phyloP scores from a whole-genome alignment of 495 filamentous ascomycete species.

The Annulohypoxylon moriforme region DNA sequence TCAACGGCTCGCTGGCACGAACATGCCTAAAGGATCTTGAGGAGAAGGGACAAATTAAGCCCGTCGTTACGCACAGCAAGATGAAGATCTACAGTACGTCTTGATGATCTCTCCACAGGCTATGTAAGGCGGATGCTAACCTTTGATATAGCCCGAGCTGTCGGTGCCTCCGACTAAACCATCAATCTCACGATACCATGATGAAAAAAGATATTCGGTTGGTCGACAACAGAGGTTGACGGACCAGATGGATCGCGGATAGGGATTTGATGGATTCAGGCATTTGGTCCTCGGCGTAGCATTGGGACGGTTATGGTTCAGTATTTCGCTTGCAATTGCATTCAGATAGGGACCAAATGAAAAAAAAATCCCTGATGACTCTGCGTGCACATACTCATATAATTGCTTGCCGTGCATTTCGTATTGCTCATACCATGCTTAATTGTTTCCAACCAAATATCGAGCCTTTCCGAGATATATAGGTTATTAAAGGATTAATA shows the following conservation, averaged over 20 bases:
- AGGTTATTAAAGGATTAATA: too few relatives aligned
- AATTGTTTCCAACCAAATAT: neutral
- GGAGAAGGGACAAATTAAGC: conserved; percentile 98
- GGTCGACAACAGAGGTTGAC: conserved; percentile 41
- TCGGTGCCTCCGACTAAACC: conserved; percentile 67
- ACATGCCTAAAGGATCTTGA: conserved; percentile 91
- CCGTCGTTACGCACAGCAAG: conserved; percentile 95
- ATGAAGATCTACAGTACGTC: conserved; percentile 97
- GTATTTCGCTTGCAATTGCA: conserved; percentile 47
- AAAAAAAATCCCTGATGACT: conserved; percentile 42
- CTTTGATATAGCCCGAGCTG: conserved; percentile 65
- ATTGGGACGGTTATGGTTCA: conserved; percentile 50
- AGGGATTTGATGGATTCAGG: conserved; percentile 46
- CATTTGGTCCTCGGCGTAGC: conserved; percentile 53
- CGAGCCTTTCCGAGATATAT: too few relatives aligned
- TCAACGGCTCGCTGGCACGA: conserved; percentile 97
- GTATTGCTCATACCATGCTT: neutral
- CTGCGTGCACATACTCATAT: conserved; percentile 13
- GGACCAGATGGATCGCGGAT: conserved; percentile 47
- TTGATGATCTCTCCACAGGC: neutral
- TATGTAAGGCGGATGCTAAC: conserved; percentile 50
- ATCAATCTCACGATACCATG: conserved; percentile 51
- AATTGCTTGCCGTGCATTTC: neutral
- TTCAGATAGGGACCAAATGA: conserved; percentile 50
- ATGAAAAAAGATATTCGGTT: conserved; percentile 45